phyloP scores from a whole-genome alignment of 108 stramenopile genomes.

The Nitzschia palea region DNA sequence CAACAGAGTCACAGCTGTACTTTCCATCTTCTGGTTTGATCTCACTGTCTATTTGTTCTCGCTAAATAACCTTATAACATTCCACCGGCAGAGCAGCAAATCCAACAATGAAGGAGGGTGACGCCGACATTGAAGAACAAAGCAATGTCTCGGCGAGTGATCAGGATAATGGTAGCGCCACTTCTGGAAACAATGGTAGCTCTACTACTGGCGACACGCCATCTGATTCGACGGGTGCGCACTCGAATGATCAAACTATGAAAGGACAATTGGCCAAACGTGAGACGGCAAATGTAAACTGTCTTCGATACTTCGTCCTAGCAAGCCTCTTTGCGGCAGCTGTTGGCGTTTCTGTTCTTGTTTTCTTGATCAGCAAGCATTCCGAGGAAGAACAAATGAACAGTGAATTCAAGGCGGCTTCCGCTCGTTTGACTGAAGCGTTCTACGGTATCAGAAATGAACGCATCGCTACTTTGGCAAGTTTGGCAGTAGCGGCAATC shows the following conservation, averaged over 20 bases:
- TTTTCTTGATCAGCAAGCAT: neutral
- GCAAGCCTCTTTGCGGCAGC: neutral
- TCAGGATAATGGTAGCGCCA: neutral
- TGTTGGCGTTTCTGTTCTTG: constrained; percentile 5
- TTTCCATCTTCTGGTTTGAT: no score
- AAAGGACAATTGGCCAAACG: neutral
- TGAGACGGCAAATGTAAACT: constrained; percentile 5
- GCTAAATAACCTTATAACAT: no score
- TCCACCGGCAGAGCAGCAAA: no score
- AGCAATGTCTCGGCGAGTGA: no score
- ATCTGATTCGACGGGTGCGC: neutral
- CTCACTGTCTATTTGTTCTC: no score
- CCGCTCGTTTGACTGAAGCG: constrained; percentile 8
- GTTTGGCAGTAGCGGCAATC: constrained; percentile 18
- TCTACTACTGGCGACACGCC: neutral
- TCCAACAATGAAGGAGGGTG: no score
- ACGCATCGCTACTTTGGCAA: constrained; percentile 12
- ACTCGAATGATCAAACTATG: neutral
- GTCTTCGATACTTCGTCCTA: constrained; percentile 10
- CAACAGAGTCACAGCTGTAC: no score
- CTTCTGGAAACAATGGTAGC: neutral
- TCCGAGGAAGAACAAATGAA: neutral
- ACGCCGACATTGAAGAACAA: no score
- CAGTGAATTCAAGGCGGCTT: neutral
- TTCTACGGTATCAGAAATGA: constrained; percentile 14